Conservation (phyloP, 148 eudicot genomes). For the Vaccinium corymbosum region DNA sequence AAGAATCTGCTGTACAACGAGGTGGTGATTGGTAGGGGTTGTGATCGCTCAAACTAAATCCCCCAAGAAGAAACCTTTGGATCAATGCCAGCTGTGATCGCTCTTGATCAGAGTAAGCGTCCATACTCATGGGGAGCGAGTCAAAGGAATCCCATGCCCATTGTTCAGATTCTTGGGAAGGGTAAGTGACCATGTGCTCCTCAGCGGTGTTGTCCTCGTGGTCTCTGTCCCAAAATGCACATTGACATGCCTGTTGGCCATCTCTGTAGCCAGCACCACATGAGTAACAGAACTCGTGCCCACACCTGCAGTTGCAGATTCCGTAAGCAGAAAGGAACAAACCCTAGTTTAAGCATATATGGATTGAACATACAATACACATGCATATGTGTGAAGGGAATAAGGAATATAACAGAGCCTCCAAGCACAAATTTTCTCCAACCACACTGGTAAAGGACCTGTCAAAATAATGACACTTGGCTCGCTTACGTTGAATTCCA, state of each 20-base stretch:
- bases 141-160: conserved; percentile 81
- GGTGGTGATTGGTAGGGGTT: conserved; percentile 59
- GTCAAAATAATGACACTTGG: not conserved
- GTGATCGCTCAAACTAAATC: conserved; percentile 66
- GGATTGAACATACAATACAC: not conserved
- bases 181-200: conserved; percentile 24
- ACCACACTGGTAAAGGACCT: not conserved
- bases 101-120: conserved; percentile 83
- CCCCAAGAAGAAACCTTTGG: conserved; percentile 80
- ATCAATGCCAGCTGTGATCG: conserved; percentile 83
- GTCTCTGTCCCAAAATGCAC: conserved; percentile 58
- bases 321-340: not conserved
- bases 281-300: conserved; percentile 76
- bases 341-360: not conserved
- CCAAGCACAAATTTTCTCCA: not conserved
- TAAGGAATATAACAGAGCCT: not conserved
- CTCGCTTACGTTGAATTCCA: not conserved
- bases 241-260: conserved; percentile 58
- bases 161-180: conserved; percentile 48
- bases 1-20: conserved; percentile 68
- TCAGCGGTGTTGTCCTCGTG: conserved; percentile 16
- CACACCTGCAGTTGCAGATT: conserved; percentile 45
- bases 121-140: conserved; percentile 55
- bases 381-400: not conserved
- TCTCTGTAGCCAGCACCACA: conserved; percentile 62